Evolutionary conservation across 1,284 basidiomycete species (phyloP), one percentile per base, ranked within the genome.

Genomic region (Mycosarcoma maydis): DNA sequence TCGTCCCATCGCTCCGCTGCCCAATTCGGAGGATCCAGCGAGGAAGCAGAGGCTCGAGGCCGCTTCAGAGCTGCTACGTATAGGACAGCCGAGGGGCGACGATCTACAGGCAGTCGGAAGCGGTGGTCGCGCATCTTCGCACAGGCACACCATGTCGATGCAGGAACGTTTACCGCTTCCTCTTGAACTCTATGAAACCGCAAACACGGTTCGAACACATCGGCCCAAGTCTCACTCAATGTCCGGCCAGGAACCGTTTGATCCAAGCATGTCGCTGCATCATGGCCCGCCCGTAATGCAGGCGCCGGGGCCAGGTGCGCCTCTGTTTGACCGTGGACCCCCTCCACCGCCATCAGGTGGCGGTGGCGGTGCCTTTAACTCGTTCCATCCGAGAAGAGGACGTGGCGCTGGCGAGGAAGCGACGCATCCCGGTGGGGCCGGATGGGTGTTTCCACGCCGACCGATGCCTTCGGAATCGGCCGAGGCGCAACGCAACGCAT

Each of bases 1-100:
- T 23, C 62, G 72, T 26, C 69, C 62, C 4, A 74, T 74, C 33
- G 72, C 72, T 16, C 69, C 72, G 1, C 37, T 74, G 33, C 69
- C 72, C 13, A 65, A 65, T n/a, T 55, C 54, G 30, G 61, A 66
- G 13, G 68, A 71, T 40, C 61, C 61, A 4, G 53, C 58, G 17
- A 52, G 62, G 16, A 60, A 47, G 49, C 68, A 71, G 33, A 40
- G 57, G 32, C 47, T 66, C 16, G 68, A 71, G 24, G 67, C 59
- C 39, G 64, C 59, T 7, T 67, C 57, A n/a, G 69, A 66, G 45
- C 62, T 71, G 16, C 32, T 73, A 29, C 66, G 58, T 6, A 73
- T 70, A 64, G 58, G 54, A 17, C 57, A 62, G 32, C 54, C 51
- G 42, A 40, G 61, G 9, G 32, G 29, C 23, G 54, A 59, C n/a